Evolutionary conservation across 2,329 filamentous ascomycete genomes (phyloP), one percentile per base, ranked within the genome.

Genomic region (Seiridium cupressi): DNA sequence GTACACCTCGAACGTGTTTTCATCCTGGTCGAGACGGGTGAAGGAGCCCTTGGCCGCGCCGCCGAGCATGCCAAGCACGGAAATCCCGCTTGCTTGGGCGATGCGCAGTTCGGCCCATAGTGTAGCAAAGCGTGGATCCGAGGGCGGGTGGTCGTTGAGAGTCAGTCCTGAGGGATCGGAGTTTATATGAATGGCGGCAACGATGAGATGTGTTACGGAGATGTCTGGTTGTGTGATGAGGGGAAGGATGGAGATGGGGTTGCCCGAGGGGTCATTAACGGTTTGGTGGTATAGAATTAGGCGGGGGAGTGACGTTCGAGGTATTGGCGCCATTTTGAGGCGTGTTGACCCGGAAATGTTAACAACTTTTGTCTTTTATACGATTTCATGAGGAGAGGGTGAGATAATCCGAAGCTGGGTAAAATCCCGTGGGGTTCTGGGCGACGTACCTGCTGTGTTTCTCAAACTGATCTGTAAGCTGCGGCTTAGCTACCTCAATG

Each of bases 121-220:
- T 7, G 84, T 82, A 18, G 79, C 73, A 70, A 86, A 92, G 61
- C 86, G 83, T 34, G 82, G 75, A 66, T 89, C 79, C 11, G 84
- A 79, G 2, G 89, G 89, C 0, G 78, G 77, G 69, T 92, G 86
- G 74, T 95, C 88, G 70, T 95, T 95, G 61, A 94, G 82, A 0
- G 88, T 91, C 63, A 92, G 82, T 61, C 84, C 81, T 26, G 81
- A 79, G 0, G 90, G 87, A 55, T 78, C 74, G 2, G 84, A 82
- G 72, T 94, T 94, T 64, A 95, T 77, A 72, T 94, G 91, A 61
- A 95, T 88, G 1, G 91, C 91, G 0, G 90, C 91, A 34, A 94
- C 74, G 63, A 93, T 91, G 55, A 94, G 76, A 74, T 94, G 91
- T 1, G 91, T 92, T n/a, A 79, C 62, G 38, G 65, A 62, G 63